Evolutionary conservation across 2,329 filamentous ascomycete species (phyloP).

Genomic region (Knufia fluminis): DNA sequence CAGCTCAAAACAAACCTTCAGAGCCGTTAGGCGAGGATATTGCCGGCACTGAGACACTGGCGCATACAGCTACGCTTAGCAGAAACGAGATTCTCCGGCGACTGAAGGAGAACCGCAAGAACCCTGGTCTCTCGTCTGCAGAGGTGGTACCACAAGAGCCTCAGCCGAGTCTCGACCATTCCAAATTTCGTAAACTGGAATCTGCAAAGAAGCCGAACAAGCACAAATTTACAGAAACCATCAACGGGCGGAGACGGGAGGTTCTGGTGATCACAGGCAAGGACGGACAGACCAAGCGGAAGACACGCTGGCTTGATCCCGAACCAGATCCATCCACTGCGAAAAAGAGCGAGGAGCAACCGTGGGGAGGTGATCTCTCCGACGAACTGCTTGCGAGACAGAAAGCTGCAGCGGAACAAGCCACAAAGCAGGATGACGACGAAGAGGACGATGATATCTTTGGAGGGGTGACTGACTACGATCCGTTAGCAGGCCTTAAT

Average conservation of each 20-base stretch:
- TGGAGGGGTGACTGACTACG: conserved; percentile 49
- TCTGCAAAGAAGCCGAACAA: conserved; percentile 28
- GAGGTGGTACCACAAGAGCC: conserved; percentile 43
- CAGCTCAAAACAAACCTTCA: conserved; percentile 17
- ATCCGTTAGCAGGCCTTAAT: conserved; percentile 47
- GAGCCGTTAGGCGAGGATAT: conserved; percentile 21
- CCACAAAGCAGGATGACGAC: conserved; percentile 29
- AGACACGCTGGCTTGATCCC: conserved; percentile 45
- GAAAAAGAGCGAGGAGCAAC: conserved; percentile 34
- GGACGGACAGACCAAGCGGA: conserved; percentile 53
- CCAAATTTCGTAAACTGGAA: conserved; percentile 46
- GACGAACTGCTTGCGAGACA: conserved; percentile 32
- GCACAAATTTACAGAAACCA: conserved; percentile 45
- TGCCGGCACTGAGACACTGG: conserved; percentile 27
- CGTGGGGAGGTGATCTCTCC: conserved; percentile 44
- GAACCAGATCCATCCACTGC: conserved; percentile 17
- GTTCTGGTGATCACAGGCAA: conserved; percentile 51
- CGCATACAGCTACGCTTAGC: conserved; percentile 39
- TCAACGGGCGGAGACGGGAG: conserved; percentile 42
- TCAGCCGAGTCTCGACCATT: conserved; percentile 29
- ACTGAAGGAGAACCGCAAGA: conserved; percentile 45
- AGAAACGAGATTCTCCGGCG: conserved; percentile 52
- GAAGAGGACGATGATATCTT: conserved; percentile 53
- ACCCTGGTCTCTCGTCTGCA: conserved; percentile 28
- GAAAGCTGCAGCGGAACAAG: conserved; percentile 23